Evolutionary conservation across 352 stramenopile species (phyloP), one percentile per base, ranked within the genome.

Genomic region (Globisporangium paddicum): DNA sequence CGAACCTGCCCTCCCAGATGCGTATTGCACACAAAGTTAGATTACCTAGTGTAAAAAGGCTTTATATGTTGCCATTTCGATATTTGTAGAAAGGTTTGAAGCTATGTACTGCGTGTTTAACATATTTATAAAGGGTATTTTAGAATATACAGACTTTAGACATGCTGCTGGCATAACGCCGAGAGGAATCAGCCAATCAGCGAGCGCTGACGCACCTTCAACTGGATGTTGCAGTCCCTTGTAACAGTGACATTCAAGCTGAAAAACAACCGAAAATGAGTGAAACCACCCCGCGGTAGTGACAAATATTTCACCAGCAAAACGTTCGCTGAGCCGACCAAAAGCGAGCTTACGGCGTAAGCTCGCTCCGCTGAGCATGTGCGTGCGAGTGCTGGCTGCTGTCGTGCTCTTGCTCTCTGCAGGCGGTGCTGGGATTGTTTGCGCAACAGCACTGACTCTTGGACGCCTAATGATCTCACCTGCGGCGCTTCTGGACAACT

Each of bases 111-210:
- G n/a, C n/a, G n/a, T n/a, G n/a, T n/a, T n/a, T n/a, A 38, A 13
- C 4, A 7, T 30, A 13, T 11, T 35, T 13, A 5, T 35, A 14
- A 34, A 50, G 45, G 45, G 10, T 11, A 19, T 26, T 37, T 30
- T 19, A 2, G 30, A 38, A 16, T 9, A 32, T 16, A 37, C 23
- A 19, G 26, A 7, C 5, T 4, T 19, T 3, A 52, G 11, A 21
- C 23, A 37, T 1, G 18, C 5, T 2, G 9, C 1, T 38, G 19
- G 46, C 37, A 18, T 53, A 18, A 53, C 46, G 46, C 26, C 46
- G 46, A 30, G 32, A 53, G 46, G 19, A 9, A 53, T 10, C 26
- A 40, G 46, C 46, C 46, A 53, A 53, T 53, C 46, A 38, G 46
- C 9, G 46, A 21, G 23, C 25, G 23, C 23, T 35, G 46, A 53